Conservation (phyloP, 139 green algal genomes). For the Micractinium conductrix region DNA sequence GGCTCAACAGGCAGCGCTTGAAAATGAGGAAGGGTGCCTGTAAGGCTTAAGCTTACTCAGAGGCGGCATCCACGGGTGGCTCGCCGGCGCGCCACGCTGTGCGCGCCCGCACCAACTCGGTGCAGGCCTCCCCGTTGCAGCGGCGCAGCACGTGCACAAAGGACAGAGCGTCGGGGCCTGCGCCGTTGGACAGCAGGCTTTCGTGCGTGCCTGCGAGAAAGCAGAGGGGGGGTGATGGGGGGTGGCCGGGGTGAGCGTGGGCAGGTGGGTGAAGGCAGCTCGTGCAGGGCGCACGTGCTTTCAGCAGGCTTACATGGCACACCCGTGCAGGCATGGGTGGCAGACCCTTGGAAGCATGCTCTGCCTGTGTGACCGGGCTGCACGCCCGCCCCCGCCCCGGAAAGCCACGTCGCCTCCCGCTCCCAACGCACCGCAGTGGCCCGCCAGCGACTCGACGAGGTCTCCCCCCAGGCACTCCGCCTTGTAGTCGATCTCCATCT, state of each 20-base stretch:
- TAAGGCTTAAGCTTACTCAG: too few relatives aligned
- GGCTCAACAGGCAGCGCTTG: too few relatives aligned
- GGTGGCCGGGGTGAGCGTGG: not conserved
- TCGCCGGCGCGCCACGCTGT: constrained; percentile 65
- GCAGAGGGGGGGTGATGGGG: not conserved
- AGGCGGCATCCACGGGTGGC: too few relatives aligned
- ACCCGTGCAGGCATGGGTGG: not conserved
- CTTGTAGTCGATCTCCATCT: constrained; percentile 94
- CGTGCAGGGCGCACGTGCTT: too few relatives aligned
- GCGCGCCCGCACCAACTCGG: constrained; percentile 79
- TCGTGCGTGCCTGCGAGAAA: constrained; percentile 11
- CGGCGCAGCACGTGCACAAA: constrained; percentile 68
- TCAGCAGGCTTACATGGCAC: too few relatives aligned
- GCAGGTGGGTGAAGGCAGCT: not conserved
- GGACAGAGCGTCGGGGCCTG: constrained; percentile 10
- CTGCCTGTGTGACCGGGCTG: too few relatives aligned
- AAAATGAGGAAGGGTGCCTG: too few relatives aligned
- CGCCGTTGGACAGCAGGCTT: constrained; percentile 24
- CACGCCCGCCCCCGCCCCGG: too few relatives aligned
- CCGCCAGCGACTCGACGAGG: constrained; percentile 27
- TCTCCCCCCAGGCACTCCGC: constrained; percentile 84
- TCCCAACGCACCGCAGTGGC: not conserved
- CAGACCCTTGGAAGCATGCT: too few relatives aligned
- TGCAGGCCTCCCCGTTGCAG: constrained; percentile 52
- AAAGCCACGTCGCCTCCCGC: too few relatives aligned